Conservation (phyloP, 139 green algal species). For the Micractinium conductrix region DNA sequence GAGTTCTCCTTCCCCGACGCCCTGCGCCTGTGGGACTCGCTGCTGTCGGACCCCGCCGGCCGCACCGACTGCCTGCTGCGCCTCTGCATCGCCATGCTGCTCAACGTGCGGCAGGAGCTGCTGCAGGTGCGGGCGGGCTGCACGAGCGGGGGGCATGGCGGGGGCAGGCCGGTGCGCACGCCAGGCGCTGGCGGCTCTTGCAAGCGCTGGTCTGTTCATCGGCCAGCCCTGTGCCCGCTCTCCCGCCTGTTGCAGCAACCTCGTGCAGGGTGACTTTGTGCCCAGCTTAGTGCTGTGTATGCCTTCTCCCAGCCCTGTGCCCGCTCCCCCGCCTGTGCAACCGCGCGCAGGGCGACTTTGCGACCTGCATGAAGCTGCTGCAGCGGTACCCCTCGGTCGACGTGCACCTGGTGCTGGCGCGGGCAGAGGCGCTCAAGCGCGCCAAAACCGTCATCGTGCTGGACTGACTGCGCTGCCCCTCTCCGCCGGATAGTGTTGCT, state of each 20-base stretch:
- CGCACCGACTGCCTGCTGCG: conserved; percentile 80
- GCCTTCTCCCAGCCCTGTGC: too few species aligned
- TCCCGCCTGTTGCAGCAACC: too few species aligned
- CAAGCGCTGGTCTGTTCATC: too few species aligned
- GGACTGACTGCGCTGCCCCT: not conserved
- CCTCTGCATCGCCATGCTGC: conserved; percentile 92
- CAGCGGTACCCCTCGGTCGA: conserved; percentile 85
- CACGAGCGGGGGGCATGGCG: too few species aligned
- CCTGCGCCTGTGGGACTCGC: conserved; percentile 89
- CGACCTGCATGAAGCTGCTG: conserved; percentile 90
- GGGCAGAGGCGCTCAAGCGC: conserved; percentile 42
- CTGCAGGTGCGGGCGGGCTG: conserved; percentile 60
- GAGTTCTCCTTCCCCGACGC: conserved; percentile 91
- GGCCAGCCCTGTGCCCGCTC: too few species aligned
- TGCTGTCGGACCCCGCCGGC: conserved; percentile 68
- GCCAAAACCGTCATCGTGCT: conserved; percentile 43
- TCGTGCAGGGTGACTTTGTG: too few species aligned
- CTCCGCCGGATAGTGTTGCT: too few species aligned
- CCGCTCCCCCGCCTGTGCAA: too few species aligned
- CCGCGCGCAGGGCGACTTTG: conserved; percentile 83
- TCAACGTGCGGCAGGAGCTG: conserved; percentile 69
- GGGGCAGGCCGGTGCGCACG: too few species aligned
- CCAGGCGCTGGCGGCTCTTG: too few species aligned
- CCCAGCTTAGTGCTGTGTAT: too few species aligned
- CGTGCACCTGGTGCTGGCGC: conserved; percentile 57